Percentiles rank a stretch among this genome's conserved stretches.
These are phyloP conservation scores for Acacia pycnantha DNA, from an alignment of 331 rosid genomes.

Conservation along the genomic window DNA sequence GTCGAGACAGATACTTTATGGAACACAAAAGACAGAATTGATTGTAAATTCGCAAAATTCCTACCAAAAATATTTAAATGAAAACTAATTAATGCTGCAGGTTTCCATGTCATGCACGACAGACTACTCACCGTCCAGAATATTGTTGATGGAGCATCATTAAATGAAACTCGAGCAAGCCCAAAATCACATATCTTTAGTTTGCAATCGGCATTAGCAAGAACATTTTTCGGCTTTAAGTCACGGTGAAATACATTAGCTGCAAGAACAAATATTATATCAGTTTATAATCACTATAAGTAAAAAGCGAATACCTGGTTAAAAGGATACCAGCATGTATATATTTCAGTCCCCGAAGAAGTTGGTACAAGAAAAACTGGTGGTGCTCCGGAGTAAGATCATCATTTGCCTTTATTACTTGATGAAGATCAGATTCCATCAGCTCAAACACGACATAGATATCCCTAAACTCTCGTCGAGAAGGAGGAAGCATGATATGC, in stretches of 20 bases:
- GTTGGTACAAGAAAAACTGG: slow-evolving; percentile 96
- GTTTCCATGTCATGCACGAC: slow-evolving; percentile 20
- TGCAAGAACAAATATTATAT: slow-evolving; percentile 34
- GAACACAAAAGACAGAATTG: not conserved
- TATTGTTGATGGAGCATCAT: slow-evolving; percentile 92
- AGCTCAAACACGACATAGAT: slow-evolving; percentile 93
- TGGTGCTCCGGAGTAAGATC: slow-evolving; percentile 94
- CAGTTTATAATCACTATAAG: not conserved
- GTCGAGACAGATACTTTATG: not conserved
- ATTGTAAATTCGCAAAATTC: not conserved
- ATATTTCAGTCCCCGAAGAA: slow-evolving; percentile 86
- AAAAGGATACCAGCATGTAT: slow-evolving; percentile 70
- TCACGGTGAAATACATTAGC: slow-evolving; percentile 98
- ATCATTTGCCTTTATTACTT: slow-evolving; percentile 91
- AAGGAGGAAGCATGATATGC: slow-evolving; percentile 98
- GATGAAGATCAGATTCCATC: slow-evolving; percentile 98
- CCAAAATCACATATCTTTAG: slow-evolving; percentile 97
- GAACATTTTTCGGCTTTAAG: slow-evolving; percentile 94
- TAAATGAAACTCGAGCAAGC: slow-evolving; percentile 93
- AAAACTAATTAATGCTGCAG: not conserved
- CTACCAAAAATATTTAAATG: slow-evolving; percentile 14
- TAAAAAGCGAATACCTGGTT: not conserved
- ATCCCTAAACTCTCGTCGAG: slow-evolving; percentile 86
- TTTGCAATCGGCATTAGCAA: slow-evolving; percentile 97
- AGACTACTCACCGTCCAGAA: slow-evolving; percentile 87